Base-by-base conservation (phyloP, 768 basidiomycete genomes). In the Naganishia antarctica region DNA sequence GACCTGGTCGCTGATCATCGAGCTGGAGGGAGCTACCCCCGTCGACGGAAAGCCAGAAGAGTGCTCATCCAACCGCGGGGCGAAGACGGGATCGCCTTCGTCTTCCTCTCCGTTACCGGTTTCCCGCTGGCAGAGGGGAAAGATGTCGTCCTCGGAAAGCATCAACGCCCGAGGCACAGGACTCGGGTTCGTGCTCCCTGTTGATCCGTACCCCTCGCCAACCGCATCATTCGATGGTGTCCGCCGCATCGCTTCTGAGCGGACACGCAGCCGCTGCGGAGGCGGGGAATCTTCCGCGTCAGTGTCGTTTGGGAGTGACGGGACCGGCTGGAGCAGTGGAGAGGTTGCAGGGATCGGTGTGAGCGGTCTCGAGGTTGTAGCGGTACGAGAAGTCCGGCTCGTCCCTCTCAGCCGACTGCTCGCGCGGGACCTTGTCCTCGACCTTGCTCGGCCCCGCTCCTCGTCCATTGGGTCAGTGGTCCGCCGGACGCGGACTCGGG, bases 151-250 rank as follows among this genome's bases (percentile, higher is more conserved):
- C 11, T 32, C 29, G 3, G 26, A n/a, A 32, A 31, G 28, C 49
- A 25, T 23, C 4, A 49, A 11, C 47, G 47, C 7, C 23, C 37
- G 34, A n/a, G 31, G 31, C 9, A 34, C 53, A n/a, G 53, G 53
- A 57, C 53, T 57, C 18, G 34, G 34, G 34, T n/a, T 25, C 23
- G 53, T 57, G 18, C 53, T 57, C 18, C 53, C 53, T 26, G 53
- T 57, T 4, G 34, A 37, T 12, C 53, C 53, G 23, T 57, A 57
- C 53, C 53, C 53, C 11, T 40, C 53, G 8, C 34, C 34, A 37
- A 7, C 34, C 34, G n/a, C n/a, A n/a, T 37, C 34, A 34, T 4
- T 51, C 37, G 53, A 57, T 34, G 21, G n/a, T 2, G 53, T 40
- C 23, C 53, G 32, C 1, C 37, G 2, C 53, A 57, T 57, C n/a